A percentile compares a stretch with the other conserved stretches of the same genome.
Evolutionary conservation across 352 stramenopile species (phyloP).

Genomic region (Phytophthora colocasiae): DNA sequence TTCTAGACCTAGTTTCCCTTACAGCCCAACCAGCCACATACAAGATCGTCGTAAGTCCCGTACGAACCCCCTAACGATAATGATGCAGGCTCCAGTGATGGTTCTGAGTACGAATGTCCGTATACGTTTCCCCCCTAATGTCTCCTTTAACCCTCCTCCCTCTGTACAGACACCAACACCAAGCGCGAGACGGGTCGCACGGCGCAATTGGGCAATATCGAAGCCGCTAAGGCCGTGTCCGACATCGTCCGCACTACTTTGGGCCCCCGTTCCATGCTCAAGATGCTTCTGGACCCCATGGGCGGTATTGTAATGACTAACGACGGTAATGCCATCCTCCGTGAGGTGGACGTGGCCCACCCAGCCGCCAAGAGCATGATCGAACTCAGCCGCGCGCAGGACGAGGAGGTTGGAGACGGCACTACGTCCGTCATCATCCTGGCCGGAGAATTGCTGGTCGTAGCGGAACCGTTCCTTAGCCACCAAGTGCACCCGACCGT

Average conservation of each 20-base stretch:
- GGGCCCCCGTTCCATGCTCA: constrained; percentile 98
- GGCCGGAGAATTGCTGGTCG: constrained; percentile 96
- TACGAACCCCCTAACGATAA: constrained; percentile 25
- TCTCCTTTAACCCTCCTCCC: constrained; percentile 1
- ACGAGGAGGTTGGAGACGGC: constrained; percentile 99
- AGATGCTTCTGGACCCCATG: constrained; percentile 99
- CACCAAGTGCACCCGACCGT: constrained; percentile 98
- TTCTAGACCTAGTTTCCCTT: neutral
- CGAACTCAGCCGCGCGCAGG: constrained; percentile 98
- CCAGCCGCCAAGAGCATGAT: constrained; percentile 99
- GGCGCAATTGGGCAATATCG: constrained; percentile 98
- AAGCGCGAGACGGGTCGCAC: constrained; percentile 98
- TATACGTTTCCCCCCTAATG: constrained; percentile 15
- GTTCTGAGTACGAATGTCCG: constrained; percentile 95
- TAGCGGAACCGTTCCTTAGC: constrained; percentile 97
- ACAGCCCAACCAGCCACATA: constrained; percentile 25
- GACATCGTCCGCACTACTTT: constrained; percentile 99
- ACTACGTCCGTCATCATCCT: constrained; percentile 99
- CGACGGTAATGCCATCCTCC: constrained; percentile 99
- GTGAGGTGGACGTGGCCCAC: constrained; percentile 98
- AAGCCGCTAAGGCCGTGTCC: constrained; percentile 96
- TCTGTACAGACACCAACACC: constrained; percentile 93
- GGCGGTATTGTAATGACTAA: constrained; percentile 99
- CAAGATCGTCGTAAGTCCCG: constrained; percentile 24
- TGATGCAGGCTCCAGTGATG: constrained; percentile 95